A percentile compares a stretch with the other conserved stretches of the same genome.
phyloP scores from a whole-genome alignment of 225 moss, liverwort and hornwort genomes.

The Bryoerythrophyllum caledonicum region DNA sequence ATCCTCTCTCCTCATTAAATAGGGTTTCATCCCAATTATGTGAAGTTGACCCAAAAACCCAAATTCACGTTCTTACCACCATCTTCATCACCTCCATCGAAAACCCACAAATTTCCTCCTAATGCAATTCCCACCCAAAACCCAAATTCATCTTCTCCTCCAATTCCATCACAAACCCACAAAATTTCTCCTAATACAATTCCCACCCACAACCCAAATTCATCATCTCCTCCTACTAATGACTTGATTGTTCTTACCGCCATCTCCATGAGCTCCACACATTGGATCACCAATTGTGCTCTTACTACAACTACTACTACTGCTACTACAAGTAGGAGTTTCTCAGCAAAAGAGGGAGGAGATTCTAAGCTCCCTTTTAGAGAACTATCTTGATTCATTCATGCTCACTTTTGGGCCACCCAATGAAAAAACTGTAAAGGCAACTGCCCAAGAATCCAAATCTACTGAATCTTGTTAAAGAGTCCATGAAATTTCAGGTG shows the following conservation, averaged over 20 bases:
- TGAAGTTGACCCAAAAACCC: neutral
- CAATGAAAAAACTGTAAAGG: neutral
- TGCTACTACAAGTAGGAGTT: no score
- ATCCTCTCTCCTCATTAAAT: neutral
- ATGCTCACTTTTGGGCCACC: neutral
- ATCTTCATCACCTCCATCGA: no score
- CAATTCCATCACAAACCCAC: no score
- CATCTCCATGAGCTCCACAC: constrained; percentile 8
- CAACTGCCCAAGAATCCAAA: neutral
- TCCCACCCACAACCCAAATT: no score
- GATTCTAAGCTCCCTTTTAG: neutral
- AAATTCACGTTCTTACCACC: no score
- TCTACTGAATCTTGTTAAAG: neutral
- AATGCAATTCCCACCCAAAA: no score
- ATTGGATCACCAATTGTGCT: neutral
- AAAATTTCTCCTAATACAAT: no score
- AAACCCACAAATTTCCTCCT: no score
- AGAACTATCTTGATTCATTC: neutral
- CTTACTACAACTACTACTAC: neutral
- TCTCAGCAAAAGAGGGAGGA: neutral
- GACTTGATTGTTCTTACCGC: neutral
- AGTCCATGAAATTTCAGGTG: neutral
- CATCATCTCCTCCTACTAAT: no score
- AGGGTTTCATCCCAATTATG: constrained; percentile 17
- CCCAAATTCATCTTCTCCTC: no score